These are phyloP conservation scores for Simplicillium sp. DNA, from an alignment of 2,329 filamentous ascomycete species.

Conservation along the genomic window DNA sequence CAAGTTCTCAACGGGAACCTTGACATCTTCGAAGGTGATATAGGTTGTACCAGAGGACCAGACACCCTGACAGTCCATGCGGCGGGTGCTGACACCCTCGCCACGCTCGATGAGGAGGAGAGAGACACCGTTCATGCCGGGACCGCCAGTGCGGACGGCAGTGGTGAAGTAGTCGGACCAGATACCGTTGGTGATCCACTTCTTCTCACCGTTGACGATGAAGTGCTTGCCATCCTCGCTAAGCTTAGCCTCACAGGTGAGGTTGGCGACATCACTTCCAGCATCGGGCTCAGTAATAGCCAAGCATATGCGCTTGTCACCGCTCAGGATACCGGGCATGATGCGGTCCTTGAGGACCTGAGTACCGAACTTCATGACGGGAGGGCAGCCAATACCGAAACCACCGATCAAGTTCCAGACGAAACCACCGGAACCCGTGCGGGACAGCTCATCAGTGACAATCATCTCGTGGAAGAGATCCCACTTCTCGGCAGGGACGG, in stretches of 20 bases:
- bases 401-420: conserved; percentile 96
- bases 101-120: conserved; percentile 86
- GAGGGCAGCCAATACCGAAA: conserved; percentile 91
- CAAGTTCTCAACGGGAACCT: conserved; percentile 97
- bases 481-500: conserved; percentile 81
- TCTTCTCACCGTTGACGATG: conserved; percentile 99
- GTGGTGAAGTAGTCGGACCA: conserved; percentile 98
- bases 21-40: conserved; percentile 97
- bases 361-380: conserved; percentile 84
- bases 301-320: conserved; percentile 94
- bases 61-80: conserved; percentile 98
- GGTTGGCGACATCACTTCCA: conserved; percentile 87
- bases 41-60: conserved; percentile 95
- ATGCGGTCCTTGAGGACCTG: conserved; percentile 79
- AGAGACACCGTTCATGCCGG: conserved; percentile 87
- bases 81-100: conserved; percentile 81
- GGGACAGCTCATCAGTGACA: conserved; percentile 87
- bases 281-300: conserved; percentile 97
- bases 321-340: conserved; percentile 75
- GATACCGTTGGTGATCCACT: conserved; percentile 98
- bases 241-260: conserved; percentile 92
- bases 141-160: conserved; percentile 79
- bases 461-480: conserved; percentile 98
- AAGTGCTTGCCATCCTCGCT: conserved; percentile 96
- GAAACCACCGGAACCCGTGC: conserved; percentile 79